These are phyloP conservation scores for Alopecurus myosuroides DNA, from an alignment of 176 grass and related monocot species.

Conservation along the genomic window DNA sequence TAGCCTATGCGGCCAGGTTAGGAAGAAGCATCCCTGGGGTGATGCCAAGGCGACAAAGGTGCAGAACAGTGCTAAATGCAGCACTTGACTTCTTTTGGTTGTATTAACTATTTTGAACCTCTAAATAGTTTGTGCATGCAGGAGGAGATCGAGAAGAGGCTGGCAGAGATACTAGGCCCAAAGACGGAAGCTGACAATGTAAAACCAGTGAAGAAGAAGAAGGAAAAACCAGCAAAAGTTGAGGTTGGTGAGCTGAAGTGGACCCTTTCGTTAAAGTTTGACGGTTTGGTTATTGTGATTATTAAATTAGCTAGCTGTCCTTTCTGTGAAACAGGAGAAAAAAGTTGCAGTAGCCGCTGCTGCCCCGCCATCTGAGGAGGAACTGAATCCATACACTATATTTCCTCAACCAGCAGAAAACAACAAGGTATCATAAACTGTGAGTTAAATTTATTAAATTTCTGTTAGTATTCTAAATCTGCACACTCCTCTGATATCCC, in stretches of 20 bases:
- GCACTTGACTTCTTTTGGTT: background rate
- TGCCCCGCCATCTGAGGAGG: constrained; percentile 68
- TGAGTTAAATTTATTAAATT: background rate
- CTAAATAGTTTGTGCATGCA: constrained; percentile 31
- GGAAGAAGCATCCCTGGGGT: constrained; percentile 82
- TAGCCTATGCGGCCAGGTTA: constrained; percentile 82
- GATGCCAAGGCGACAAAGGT: constrained; percentile 96
- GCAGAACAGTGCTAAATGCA: constrained; percentile 7
- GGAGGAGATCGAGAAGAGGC: constrained; percentile 85
- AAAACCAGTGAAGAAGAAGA: constrained; percentile 94
- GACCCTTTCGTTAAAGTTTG: background rate
- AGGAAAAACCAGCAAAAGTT: constrained; percentile 85
- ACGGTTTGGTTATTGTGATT: background rate
- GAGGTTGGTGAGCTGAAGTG: constrained; percentile 47
- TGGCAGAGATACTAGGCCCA: constrained; percentile 73
- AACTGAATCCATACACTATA: constrained; percentile 86
- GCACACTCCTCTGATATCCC: background rate
- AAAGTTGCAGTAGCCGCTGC: constrained; percentile 38
- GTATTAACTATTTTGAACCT: constrained; percentile 12
- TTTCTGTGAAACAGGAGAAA: constrained; percentile 58
- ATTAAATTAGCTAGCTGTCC: background rate
- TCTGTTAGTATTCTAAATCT: background rate
- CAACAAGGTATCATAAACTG: constrained; percentile 53
- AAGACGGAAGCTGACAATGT: constrained; percentile 88
- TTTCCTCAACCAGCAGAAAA: constrained; percentile 95